These are phyloP conservation scores for Lyophyllum shimeji DNA, from an alignment of 768 basidiomycete genomes.

Conservation along the genomic window DNA sequence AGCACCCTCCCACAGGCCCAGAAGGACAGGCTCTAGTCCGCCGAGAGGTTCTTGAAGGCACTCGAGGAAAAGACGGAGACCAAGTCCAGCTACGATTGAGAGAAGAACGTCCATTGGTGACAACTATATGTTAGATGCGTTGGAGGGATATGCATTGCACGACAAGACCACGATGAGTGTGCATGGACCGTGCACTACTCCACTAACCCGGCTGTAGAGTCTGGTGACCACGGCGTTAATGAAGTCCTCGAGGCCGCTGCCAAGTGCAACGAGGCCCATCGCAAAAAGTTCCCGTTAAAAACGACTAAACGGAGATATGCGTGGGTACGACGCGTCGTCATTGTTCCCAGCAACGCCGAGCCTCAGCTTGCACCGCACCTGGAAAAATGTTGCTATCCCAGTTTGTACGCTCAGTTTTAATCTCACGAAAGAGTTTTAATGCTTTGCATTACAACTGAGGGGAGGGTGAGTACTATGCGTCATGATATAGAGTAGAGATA, in stretches of 20 bases:
- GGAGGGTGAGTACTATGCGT: slow-evolving; percentile 7
- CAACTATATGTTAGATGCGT: neutral
- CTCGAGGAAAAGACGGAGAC: slow-evolving; percentile 36
- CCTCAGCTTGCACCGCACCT: no score
- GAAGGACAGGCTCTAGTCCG: slow-evolving; percentile 30
- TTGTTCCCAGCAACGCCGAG: no score
- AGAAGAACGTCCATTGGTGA: slow-evolving; percentile 40
- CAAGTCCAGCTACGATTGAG: slow-evolving; percentile 41
- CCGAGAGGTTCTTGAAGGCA: slow-evolving; percentile 24
- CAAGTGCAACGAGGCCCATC: no score
- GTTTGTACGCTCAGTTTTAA: neutral
- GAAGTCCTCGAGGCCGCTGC: no score
- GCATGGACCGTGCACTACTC: neutral
- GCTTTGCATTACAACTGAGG: slow-evolving; percentile 14
- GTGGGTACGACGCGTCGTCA: no score
- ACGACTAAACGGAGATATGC: no score
- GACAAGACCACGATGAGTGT: neutral
- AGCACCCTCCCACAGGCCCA: slow-evolving; percentile 71
- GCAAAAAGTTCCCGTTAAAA: no score
- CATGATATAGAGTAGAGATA: slow-evolving; percentile 6
- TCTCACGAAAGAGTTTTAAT: neutral
- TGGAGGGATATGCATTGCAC: slow-evolving; percentile 13
- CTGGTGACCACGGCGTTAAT: no score
- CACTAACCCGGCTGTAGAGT: no score
- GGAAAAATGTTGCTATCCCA: no score